Evolutionary conservation across 2,329 filamentous ascomycete species (phyloP).

Genomic region (Colletotrichum cereale): DNA sequence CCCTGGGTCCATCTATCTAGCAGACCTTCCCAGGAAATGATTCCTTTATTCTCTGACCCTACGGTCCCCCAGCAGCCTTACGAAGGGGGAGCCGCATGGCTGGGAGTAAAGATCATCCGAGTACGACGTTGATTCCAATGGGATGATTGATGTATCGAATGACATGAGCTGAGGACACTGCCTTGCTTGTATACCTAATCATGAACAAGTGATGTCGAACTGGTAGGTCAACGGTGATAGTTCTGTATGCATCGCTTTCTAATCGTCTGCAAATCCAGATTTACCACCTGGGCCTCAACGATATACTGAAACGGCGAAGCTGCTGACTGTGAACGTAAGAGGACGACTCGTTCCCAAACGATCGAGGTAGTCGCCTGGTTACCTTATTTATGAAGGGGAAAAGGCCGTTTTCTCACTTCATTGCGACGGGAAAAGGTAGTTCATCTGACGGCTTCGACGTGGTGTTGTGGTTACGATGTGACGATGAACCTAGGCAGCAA

Average conservation of each 20-base stretch:
- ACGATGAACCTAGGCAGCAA: background rate
- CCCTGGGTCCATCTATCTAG: background rate
- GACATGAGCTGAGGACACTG: too few relatives aligned
- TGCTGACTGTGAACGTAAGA: background rate
- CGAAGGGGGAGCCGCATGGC: background rate
- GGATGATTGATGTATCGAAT: background rate
- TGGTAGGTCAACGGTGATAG: background rate
- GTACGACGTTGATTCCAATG: background rate
- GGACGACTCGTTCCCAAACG: background rate
- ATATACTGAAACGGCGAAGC: background rate
- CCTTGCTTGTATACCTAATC: background rate
- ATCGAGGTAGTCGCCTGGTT: background rate
- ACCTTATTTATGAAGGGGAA: background rate
- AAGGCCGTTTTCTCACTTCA: too few relatives aligned
- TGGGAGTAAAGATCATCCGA: background rate
- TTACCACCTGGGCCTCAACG: too few relatives aligned
- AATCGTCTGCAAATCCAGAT: background rate
- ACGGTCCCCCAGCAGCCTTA: background rate
- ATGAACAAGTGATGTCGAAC: too few relatives aligned
- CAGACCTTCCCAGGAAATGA: background rate
- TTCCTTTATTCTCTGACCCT: background rate
- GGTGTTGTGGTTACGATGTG: background rate
- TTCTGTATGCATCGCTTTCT: background rate
- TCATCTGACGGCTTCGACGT: background rate
- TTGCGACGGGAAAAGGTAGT: too few relatives aligned